A percentile compares a stretch with the other conserved stretches of the same genome.
Conservation (phyloP, 176 grass and related monocot genomes). For the Phragmites australis region DNA sequence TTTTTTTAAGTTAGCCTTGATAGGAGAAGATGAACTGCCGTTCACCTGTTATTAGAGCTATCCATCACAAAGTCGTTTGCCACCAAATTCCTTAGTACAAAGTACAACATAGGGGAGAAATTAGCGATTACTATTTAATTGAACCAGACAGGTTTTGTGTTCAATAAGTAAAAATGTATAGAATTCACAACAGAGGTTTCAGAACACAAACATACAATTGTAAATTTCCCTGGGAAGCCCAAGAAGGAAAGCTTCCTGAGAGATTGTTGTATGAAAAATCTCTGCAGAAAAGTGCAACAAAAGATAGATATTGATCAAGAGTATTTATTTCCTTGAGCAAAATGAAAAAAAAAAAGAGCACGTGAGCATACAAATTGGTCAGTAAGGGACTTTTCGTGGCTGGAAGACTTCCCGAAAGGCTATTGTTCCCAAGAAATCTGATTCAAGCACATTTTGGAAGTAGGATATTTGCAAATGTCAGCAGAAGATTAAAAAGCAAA, state of each 20-base stretch:
- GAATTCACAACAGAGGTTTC: background rate
- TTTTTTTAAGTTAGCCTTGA: background rate
- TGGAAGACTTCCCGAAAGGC: conserved; percentile 64
- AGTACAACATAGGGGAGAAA: conserved; percentile 6
- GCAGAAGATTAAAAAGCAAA: background rate
- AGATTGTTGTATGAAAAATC: conserved; percentile 95
- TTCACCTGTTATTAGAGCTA: conserved; percentile 68
- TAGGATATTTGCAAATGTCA: conserved; percentile 22
- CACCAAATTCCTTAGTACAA: conserved; percentile 72
- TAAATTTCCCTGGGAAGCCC: conserved; percentile 59
- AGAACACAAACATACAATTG: conserved; percentile 60
- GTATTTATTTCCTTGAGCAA: background rate
- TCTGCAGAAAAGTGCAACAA: conserved; percentile 35
- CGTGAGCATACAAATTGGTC: conserved; percentile 54
- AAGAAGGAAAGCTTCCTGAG: conserved; percentile 79
- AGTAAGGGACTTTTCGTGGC: conserved; percentile 46
- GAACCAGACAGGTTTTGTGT: conserved; percentile 1
- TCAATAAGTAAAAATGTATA: conserved; percentile 25
- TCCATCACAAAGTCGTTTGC: conserved; percentile 71
- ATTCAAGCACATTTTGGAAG: conserved; percentile 24
- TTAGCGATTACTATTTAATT: background rate
- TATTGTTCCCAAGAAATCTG: conserved; percentile 95
- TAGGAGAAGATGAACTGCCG: background rate
- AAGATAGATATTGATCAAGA: conserved; percentile 14
- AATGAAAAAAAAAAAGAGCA: conserved; percentile 12